A percentile compares a stretch with the other conserved stretches of the same genome.
Evolutionary conservation across 176 grass and related monocot species (phyloP).

Genomic region (Juncus effusus): DNA sequence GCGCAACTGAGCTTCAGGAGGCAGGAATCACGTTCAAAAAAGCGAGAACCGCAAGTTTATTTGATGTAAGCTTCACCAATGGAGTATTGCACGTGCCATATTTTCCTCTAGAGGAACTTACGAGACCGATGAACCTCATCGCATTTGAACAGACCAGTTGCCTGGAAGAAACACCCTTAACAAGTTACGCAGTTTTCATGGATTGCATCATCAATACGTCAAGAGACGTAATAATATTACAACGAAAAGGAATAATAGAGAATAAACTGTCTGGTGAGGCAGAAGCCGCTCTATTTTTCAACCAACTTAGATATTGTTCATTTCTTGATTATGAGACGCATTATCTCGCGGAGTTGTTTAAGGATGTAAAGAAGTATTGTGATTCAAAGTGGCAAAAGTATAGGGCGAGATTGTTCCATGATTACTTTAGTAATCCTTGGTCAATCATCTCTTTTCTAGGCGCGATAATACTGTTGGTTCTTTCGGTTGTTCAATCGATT

Average conservation of each 20-base stretch:
- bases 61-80: not conserved
- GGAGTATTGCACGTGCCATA: slow-evolving; percentile 16
- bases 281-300: slow-evolving; percentile 6
- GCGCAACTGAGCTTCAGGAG: slow-evolving; percentile 12
- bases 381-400: not conserved
- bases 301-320: slow-evolving; percentile 10
- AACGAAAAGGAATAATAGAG: slow-evolving; percentile 22
- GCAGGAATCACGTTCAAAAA: not conserved
- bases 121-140: slow-evolving; percentile 23
- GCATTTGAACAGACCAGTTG: slow-evolving; percentile 15
- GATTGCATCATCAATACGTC: slow-evolving; percentile 16
- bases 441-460: not conserved
- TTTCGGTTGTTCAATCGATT: not conserved
- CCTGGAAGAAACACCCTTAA: not conserved
- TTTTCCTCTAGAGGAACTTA: not conserved
- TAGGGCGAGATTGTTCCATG: not conserved
- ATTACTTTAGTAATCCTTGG: slow-evolving; percentile 16
- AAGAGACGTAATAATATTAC: slow-evolving; percentile 12
- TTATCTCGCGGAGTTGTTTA: not conserved
- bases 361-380: slow-evolving; percentile 8
- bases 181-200: slow-evolving; percentile 21
- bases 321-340: slow-evolving; percentile 7
- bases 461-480: not conserved
- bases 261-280: slow-evolving; percentile 10
- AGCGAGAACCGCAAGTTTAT: slow-evolving; percentile 20